These are phyloP conservation scores for Hygrophorus pudorinus DNA, from an alignment of 768 basidiomycete species.

Conservation along the genomic window DNA sequence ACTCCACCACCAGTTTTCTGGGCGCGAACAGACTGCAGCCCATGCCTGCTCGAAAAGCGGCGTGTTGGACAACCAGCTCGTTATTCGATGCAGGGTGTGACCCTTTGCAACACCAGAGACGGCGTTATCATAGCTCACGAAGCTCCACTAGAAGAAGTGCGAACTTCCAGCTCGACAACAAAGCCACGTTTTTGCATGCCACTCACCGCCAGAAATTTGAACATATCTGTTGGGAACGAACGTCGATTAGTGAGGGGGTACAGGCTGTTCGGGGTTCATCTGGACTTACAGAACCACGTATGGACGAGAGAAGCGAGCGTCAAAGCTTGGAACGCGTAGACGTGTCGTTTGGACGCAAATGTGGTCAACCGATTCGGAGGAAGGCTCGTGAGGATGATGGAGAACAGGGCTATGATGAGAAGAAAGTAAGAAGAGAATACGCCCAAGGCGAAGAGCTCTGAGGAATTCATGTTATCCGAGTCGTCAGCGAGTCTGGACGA, in stretches of 20 bases:
- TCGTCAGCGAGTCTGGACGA: too few relatives aligned
- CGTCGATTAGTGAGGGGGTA: neutral
- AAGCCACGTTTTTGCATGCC: neutral
- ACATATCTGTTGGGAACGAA: conserved; percentile 33
- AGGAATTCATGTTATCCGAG: conserved; percentile 2
- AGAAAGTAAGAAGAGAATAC: conserved; percentile 7
- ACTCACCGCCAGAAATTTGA: conserved; percentile 33
- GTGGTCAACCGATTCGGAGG: neutral
- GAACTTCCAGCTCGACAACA: neutral
- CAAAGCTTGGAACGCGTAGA: conserved; percentile 22
- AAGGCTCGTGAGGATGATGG: conserved; percentile 6
- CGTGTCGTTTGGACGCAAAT: conserved; percentile 4
- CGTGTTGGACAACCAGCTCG: conserved; percentile 44
- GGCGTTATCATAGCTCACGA: conserved; percentile 28
- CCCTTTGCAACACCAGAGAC: too few relatives aligned
- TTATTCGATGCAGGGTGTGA: conserved; percentile 23
- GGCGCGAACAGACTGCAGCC: conserved; percentile 31
- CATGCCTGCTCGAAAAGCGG: conserved; percentile 54
- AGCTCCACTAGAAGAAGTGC: conserved; percentile 48
- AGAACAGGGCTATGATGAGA: conserved; percentile 5
- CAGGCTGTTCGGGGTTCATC: neutral
- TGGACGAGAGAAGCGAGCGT: conserved; percentile 26
- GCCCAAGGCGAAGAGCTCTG: conserved; percentile 3
- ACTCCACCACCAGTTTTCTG: conserved; percentile 61
- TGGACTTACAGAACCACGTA: conserved; percentile 42